Conservation (phyloP, 371 early-diverging fungal species). For the Mucor velutinosus region DNA sequence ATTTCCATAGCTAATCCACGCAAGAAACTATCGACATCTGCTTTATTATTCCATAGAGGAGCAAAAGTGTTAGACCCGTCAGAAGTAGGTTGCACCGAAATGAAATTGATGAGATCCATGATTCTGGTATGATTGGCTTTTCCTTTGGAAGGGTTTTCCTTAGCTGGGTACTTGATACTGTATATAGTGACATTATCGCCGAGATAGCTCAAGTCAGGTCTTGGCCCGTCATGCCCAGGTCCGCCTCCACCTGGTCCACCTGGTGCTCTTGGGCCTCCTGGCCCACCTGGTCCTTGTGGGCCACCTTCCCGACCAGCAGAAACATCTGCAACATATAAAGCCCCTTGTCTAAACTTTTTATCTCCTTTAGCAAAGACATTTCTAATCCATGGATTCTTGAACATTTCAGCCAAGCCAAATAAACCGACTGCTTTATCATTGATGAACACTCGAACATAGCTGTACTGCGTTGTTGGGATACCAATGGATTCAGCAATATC, state of each 20-base stretch:
- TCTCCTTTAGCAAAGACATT: conserved; percentile 36
- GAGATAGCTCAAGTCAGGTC: conserved; percentile 19
- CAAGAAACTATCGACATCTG: conserved; percentile 12
- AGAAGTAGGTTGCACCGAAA: conserved; percentile 4
- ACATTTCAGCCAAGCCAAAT: conserved; percentile 35
- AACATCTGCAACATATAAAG: conserved; percentile 24
- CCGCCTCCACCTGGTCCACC: background rate
- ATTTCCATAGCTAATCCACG: conserved; percentile 21
- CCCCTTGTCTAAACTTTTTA: conserved; percentile 26
- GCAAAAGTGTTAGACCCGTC: background rate
- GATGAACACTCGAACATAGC: conserved; percentile 36
- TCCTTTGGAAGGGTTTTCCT: conserved; percentile 5
- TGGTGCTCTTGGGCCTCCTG: background rate
- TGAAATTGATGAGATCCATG: conserved; percentile 22
- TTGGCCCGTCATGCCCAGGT: background rate
- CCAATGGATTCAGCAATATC: conserved; percentile 47
- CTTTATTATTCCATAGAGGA: conserved; percentile 14
- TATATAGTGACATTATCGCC: conserved; percentile 27
- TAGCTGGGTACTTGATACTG: conserved; percentile 8
- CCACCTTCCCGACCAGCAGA: conserved; percentile 13
- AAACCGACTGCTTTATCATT: conserved; percentile 38
- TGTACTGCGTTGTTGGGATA: conserved; percentile 40
- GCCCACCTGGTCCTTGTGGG: background rate
- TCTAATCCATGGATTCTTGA: conserved; percentile 33
- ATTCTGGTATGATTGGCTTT: conserved; percentile 7